phyloP scores from a whole-genome alignment of 257 asterid genomes.

The Ocimum tenuiflorum region DNA sequence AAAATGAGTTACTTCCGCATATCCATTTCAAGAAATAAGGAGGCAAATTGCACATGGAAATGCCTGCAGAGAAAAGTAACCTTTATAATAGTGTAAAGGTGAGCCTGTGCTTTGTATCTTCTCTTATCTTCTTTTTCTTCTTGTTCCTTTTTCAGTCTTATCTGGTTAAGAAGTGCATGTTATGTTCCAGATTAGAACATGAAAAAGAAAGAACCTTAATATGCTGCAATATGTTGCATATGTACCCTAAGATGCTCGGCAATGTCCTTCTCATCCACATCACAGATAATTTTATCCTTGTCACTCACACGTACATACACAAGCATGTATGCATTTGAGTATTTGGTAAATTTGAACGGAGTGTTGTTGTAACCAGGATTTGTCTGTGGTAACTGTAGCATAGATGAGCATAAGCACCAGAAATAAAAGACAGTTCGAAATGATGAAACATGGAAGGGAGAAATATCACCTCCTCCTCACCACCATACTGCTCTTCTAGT shows the following conservation, averaged over 20 bases:
- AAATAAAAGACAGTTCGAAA: background rate
- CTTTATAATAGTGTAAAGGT: constrained; percentile 91
- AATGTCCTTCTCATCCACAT: constrained; percentile 63
- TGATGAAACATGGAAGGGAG: constrained; percentile 12
- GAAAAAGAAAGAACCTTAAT: constrained; percentile 1
- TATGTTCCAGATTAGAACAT: constrained; percentile 10
- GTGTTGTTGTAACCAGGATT: constrained; percentile 59
- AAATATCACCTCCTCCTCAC: constrained; percentile 53
- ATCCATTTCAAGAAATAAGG: constrained; percentile 21
- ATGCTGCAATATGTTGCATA: constrained; percentile 9
- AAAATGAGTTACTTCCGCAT: constrained; percentile 12
- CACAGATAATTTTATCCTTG: constrained; percentile 62
- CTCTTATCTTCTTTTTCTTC: constrained; percentile 96
- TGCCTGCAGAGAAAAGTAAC: constrained; percentile 28
- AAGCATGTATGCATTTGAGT: constrained; percentile 70
- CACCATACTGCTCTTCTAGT: constrained; percentile 68
- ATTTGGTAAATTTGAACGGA: constrained; percentile 55
- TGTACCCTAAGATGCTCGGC: constrained; percentile 66
- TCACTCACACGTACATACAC: constrained; percentile 63
- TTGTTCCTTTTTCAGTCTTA: constrained; percentile 91
- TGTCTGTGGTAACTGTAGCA: constrained; percentile 51
- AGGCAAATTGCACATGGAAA: constrained; percentile 7
- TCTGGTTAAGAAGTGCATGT: constrained; percentile 37
- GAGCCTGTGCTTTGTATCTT: constrained; percentile 89
- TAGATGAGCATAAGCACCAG: constrained; percentile 23